These are phyloP conservation scores for Carex scoparia DNA, from an alignment of 176 grass and related monocot species.

Conservation along the genomic window DNA sequence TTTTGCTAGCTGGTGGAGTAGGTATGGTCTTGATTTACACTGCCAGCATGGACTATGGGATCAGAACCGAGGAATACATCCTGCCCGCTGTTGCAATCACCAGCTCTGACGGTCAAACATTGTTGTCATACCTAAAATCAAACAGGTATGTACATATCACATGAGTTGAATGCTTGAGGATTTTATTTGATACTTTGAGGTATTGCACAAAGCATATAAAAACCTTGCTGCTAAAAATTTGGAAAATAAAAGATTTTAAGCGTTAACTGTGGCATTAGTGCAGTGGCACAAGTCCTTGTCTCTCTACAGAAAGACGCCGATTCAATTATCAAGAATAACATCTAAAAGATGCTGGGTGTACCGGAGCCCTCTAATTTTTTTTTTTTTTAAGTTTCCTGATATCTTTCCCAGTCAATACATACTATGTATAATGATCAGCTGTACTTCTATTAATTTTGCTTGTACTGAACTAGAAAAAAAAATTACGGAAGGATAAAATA, in stretches of 20 bases:
- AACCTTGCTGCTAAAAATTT: too few species aligned
- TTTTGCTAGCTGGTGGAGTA: slow-evolving; percentile 35
- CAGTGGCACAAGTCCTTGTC: too few species aligned
- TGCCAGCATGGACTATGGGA: neutral
- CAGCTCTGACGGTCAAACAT: slow-evolving; percentile 36
- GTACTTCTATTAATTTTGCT: too few species aligned
- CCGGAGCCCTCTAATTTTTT: too few species aligned
- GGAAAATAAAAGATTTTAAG: too few species aligned
- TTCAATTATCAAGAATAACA: too few species aligned
- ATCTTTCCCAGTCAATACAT: too few species aligned
- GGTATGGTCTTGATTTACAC: slow-evolving; percentile 57
- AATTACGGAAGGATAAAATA: neutral
- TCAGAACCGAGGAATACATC: slow-evolving; percentile 49
- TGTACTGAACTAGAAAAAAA: neutral
- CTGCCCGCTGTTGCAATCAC: slow-evolving; percentile 55
- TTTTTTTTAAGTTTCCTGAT: too few species aligned
- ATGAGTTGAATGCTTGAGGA: neutral
- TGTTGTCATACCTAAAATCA: slow-evolving; percentile 38
- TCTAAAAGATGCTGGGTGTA: too few species aligned
- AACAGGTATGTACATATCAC: slow-evolving; percentile 9
- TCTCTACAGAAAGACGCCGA: too few species aligned
- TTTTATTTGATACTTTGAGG: neutral
- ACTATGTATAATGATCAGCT: too few species aligned
- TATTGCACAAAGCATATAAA: neutral
- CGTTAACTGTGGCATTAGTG: too few species aligned